Evolutionary conservation across 2,329 filamentous ascomycete genomes (phyloP), one percentile per base, ranked within the genome.

Genomic region (Phoma sp.): DNA sequence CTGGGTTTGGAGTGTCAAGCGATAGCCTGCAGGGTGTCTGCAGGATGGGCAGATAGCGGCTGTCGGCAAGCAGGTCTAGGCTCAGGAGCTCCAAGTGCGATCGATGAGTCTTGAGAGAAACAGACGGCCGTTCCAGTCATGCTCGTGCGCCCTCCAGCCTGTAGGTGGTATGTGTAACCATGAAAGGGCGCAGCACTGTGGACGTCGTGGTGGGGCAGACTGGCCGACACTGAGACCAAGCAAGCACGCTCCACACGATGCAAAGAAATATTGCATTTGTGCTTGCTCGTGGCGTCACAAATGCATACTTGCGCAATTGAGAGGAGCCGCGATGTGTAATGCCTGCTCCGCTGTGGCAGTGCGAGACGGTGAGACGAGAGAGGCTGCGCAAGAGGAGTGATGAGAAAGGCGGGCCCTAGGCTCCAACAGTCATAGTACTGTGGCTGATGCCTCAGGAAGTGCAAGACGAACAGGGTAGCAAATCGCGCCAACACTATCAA

Each of bases 311-410:
- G 45, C 46, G 32, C 46, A 42, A 38, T 7, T 9, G 24, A 41
- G 52, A 25, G 30, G 29, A 24, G 47, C 36, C 36, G 33, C 25
- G 40, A 54, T 46, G 50, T 56, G 51, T 49, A 55, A 55, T 45
- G 40, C 54, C 35, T 59, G 58, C 45, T n/a, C 38, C 18, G 41
- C 24, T 67, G 63, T 66, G 65, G 65, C 64, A 66, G 61, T 69
- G 67, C 64, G 46, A 14, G 58, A 57, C 66, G 65, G 66, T 67
- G 66, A 65, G 59, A 54, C 38, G 39, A 49, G 29, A 46, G 33
- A 49, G 54, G 59, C 62, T 67, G 65, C 64, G 65, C 61, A 63
- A 47, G 48, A 52, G 23, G 48, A 42, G 33, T 27, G 50, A 43
- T 54, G 51, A 40, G 37, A 46, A 55, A 51, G 47, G 55, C 47